Evolutionary conservation across 805 yeast species (phyloP), one percentile per base, ranked within the genome.

Genomic region (Wickerhamomyces bovis): DNA sequence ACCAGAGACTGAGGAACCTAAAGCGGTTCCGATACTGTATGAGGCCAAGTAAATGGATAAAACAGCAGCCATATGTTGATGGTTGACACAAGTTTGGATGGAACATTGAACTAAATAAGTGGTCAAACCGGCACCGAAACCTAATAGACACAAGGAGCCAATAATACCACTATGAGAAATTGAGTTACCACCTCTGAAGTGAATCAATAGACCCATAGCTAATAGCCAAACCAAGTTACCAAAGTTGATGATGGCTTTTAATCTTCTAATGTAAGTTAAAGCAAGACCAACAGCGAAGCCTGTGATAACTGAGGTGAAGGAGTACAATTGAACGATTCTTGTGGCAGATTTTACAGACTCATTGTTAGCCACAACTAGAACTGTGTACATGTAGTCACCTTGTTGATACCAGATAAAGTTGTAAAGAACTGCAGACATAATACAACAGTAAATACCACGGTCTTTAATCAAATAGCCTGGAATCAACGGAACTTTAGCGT

Each of bases 81-180:
- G 89, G 52, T 69, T 73, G 31, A 78, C 73, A 47, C 77, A 69
- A 0, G 86, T 70, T 58, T 78, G 80, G 51, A 80, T 73, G 39
- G 84, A 73, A 6, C 78, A 79, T 58, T 80, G 85, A 11, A 80
- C 71, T 5, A 84, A 73, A 56, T 80, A 81, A 15, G 85, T 79
- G 69, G 83, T 80, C 62, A 83, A 77, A 16, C 87, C 87, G 39
- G 86, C 86, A 55, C 88, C 89, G 48, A 85, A 73, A 54, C 90
- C 90, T 53, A 81, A 63, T 18, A 84, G 58, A 58, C 82, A 76
- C 53, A 78, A 70, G 6, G 83, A 77, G 15, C 83, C 89, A 60
- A 85, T 78, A 46, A 83, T 70, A 53, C 89, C 89, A 40, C 70
- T 55, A 42, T 69, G 66, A 21, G 80, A 71, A 39, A 64, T 60